phyloP scores from a whole-genome alignment of 2,329 filamentous ascomycete genomes.

The Ceratocystis destructans region DNA sequence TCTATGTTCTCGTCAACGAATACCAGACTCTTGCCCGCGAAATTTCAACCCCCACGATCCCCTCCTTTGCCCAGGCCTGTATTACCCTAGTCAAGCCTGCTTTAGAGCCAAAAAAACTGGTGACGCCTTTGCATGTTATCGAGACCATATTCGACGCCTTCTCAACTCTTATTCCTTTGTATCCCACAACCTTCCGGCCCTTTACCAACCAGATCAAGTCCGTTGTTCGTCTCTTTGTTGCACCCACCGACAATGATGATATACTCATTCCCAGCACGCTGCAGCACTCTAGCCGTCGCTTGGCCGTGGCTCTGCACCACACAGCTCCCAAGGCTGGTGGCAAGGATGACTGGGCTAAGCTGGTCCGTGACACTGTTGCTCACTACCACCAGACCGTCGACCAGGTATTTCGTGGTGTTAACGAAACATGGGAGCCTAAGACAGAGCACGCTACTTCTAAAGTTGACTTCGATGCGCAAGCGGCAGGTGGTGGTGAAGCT shows the following conservation, averaged over 20 bases:
- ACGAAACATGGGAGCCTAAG: slow-evolving; percentile 68
- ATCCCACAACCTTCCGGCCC: slow-evolving; percentile 71
- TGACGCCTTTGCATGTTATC: slow-evolving; percentile 37
- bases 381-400: slow-evolving; percentile 60
- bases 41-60: slow-evolving; percentile 70
- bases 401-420: slow-evolving; percentile 60
- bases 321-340: slow-evolving; percentile 69
- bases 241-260: slow-evolving; percentile 45
- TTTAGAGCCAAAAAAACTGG: slow-evolving; percentile 27
- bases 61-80: slow-evolving; percentile 59
- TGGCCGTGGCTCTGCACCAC: slow-evolving; percentile 60
- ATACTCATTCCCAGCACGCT: slow-evolving; percentile 38
- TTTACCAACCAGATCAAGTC: slow-evolving; percentile 54
- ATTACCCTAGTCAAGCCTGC: slow-evolving; percentile 48
- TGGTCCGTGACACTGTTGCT: slow-evolving; percentile 46
- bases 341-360: slow-evolving; percentile 63
- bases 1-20: slow-evolving; percentile 69
- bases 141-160: slow-evolving; percentile 61
- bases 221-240: slow-evolving; percentile 46
- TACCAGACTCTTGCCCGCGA: slow-evolving; percentile 75
- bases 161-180: slow-evolving; percentile 57
- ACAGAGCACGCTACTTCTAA: slow-evolving; percentile 34
- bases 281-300: slow-evolving; percentile 43
- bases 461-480: slow-evolving; percentile 34
- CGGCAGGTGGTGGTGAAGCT: slow-evolving; percentile 32